A percentile compares a stretch with the other conserved stretches of the same genome.
Conservation (phyloP, 805 yeast genomes). For the Yarrowia hollandica region DNA sequence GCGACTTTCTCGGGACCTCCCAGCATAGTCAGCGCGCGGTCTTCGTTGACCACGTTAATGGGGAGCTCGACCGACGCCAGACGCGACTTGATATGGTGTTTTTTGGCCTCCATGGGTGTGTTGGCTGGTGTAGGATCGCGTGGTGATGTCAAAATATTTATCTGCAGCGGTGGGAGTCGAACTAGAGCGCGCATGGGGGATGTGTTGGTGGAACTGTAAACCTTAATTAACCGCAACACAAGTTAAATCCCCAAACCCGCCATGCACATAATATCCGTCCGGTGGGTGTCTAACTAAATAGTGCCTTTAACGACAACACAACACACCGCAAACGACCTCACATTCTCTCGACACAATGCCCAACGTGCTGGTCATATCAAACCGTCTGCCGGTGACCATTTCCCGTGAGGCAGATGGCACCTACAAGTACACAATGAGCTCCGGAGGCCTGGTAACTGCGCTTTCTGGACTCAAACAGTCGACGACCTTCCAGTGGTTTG, state of each 20-base stretch:
- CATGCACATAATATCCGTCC: constrained; percentile 9
- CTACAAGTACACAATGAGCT: constrained; percentile 86
- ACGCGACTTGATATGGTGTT: constrained; percentile 23
- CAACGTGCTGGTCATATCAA: constrained; percentile 88
- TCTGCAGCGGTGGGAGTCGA: constrained; percentile 24
- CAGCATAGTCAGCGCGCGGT: constrained; percentile 48
- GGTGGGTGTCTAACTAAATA: no score
- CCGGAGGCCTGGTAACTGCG: constrained; percentile 97
- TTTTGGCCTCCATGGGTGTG: constrained; percentile 19
- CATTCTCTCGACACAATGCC: constrained; percentile 43
- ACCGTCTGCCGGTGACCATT: constrained; percentile 93
- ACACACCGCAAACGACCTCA: not conserved
- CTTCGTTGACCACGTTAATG: constrained; percentile 54
- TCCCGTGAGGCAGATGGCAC: constrained; percentile 59
- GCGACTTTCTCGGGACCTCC: constrained; percentile 51
- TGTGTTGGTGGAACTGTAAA: not conserved
- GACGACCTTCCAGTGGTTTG: constrained; percentile 91
- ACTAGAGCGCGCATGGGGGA: constrained; percentile 4
- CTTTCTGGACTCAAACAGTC: constrained; percentile 84
- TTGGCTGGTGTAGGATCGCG: not conserved
- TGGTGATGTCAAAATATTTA: not conserved
- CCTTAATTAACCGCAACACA: not conserved
- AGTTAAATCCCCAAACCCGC: constrained; percentile 4
- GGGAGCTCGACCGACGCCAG: constrained; percentile 75
- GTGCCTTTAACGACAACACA: no score